Conservation (phyloP, 352 stramenopile genomes). For the Thalassiosira oceanica region DNA sequence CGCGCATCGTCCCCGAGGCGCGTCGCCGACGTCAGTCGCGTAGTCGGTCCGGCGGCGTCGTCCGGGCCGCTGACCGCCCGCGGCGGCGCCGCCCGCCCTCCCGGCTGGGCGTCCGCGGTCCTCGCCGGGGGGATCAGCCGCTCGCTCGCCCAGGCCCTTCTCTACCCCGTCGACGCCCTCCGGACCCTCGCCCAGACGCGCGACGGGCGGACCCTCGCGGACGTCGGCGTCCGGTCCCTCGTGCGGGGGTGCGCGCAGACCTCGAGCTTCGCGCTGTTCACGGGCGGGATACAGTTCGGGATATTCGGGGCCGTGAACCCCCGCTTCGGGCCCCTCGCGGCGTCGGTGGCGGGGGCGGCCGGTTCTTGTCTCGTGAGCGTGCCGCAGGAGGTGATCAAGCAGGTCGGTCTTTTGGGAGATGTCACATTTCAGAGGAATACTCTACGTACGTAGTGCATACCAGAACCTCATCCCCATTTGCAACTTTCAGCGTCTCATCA, state of each 20-base stretch:
- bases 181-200: conserved; percentile 68
- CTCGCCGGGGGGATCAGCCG: conserved; percentile 50
- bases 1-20: too few relatives aligned
- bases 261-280: conserved; percentile 60
- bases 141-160: conserved; percentile 42
- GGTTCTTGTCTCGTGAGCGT: conserved; percentile 60
- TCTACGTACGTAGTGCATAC: too few relatives aligned
- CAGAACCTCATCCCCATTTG: too few relatives aligned
- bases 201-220: conserved; percentile 48
- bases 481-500: conserved; percentile 62
- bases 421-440: too few relatives aligned
- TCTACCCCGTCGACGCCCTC: conserved; percentile 70
- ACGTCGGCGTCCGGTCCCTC: conserved; percentile 47
- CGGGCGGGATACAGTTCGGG: conserved; percentile 64
- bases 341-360: conserved; percentile 34
- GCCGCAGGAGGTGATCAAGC: conserved; percentile 75
- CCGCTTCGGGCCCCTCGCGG: conserved; percentile 32
- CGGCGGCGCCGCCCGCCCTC: neutral
- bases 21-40: too few relatives aligned
- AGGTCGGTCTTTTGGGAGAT: too few relatives aligned
- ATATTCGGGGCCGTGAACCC: conserved; percentile 40
- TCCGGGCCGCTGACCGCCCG: too few relatives aligned
- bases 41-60: too few relatives aligned
- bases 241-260: conserved; percentile 56
- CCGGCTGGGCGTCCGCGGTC: conserved; percentile 13